Evolutionary conservation across 1,284 basidiomycete species (phyloP).

Genomic region (Pascua guehoae): DNA sequence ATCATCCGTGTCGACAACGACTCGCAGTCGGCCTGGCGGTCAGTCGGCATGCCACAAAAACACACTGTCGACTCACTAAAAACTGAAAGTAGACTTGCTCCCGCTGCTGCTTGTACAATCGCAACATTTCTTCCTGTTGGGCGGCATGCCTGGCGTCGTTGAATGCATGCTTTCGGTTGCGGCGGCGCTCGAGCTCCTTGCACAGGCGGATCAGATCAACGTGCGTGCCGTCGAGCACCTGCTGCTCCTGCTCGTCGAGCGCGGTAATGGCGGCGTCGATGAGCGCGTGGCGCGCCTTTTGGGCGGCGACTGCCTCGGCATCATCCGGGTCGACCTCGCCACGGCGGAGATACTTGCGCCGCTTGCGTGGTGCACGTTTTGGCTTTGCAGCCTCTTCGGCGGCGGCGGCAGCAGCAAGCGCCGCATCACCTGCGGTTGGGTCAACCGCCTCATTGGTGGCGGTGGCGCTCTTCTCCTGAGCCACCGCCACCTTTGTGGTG

Average conservation of each 20-base stretch:
- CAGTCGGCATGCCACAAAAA: neutral
- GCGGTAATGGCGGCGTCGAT: constrained; percentile 28
- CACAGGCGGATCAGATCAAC: constrained; percentile 27
- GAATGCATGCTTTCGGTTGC: constrained; percentile 16
- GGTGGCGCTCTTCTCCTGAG: no score
- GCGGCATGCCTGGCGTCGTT: constrained; percentile 13
- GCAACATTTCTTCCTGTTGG: constrained; percentile 17
- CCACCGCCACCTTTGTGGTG: no score
- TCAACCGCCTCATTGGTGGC: neutral
- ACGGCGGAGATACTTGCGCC: constrained; percentile 39
- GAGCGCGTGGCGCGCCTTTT: constrained; percentile 21
- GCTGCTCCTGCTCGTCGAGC: constrained; percentile 32
- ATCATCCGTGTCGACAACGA: constrained; percentile 20
- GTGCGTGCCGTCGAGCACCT: constrained; percentile 25
- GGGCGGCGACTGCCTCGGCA: constrained; percentile 37
- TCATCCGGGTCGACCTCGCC: constrained; percentile 49
- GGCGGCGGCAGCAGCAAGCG: constrained; percentile 1
- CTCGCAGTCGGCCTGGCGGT: constrained; percentile 22
- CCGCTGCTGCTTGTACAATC: constrained; percentile 3
- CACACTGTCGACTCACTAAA: constrained; percentile 17
- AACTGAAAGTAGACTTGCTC: constrained; percentile 17
- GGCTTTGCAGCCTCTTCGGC: constrained; percentile 6
- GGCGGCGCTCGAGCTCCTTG: constrained; percentile 28
- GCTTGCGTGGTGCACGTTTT: constrained; percentile 31
- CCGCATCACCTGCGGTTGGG: neutral